Base-by-base conservation (phyloP, 2,329 filamentous ascomycete species). In the Curvularia eragrostidis region DNA sequence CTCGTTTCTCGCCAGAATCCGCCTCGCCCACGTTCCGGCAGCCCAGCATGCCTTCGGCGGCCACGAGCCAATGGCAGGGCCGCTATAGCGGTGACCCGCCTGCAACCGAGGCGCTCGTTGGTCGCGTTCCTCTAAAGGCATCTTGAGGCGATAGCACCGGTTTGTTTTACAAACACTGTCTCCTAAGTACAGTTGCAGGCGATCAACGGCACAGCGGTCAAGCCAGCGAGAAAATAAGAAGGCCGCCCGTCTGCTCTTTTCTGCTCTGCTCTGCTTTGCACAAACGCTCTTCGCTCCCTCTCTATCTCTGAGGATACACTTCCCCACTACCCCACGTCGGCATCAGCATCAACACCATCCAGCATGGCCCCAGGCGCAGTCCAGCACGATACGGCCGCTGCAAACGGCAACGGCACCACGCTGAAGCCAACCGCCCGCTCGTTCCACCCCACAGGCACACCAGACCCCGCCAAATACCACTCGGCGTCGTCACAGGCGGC, bases 401-500 rank as follows among this genome's bases (percentile, higher is more conserved):
- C 66, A 10, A 41, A 54, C 18, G 60, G 59, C 63, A 75, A 73
- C 57, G 67, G 65, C 53, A 72, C 71, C 19, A 48, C 65, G 7
- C 53, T 77, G 58, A 77, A 76, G 67, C 64, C 75, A 19, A 77
- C 75, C 21, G 75, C 75, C n/a, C 74, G 70, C 58, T 62, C 74
- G 1, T 77, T 77, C 62, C 70, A 76, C 55, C 75, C 75, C 18
- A 67, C 74, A 18, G 75, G 72, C 65, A 74, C 73, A 21, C 72
- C 74, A 36, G 70, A 73, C 53, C 73, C 79, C 32, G 78, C 83
- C 34, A 78, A 75, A 59, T 87, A 87, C 81, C 95, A 97, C 80
- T 85, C 92, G 54, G 77, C 90, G 19, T 93, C 94, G 24, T 93
- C 93, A 42, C 81, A 88, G 56, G 83, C 85, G 68, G 94, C 95